Base-by-base conservation (phyloP, 108 stramenopile species). In the Cyclotella baltica region DNA sequence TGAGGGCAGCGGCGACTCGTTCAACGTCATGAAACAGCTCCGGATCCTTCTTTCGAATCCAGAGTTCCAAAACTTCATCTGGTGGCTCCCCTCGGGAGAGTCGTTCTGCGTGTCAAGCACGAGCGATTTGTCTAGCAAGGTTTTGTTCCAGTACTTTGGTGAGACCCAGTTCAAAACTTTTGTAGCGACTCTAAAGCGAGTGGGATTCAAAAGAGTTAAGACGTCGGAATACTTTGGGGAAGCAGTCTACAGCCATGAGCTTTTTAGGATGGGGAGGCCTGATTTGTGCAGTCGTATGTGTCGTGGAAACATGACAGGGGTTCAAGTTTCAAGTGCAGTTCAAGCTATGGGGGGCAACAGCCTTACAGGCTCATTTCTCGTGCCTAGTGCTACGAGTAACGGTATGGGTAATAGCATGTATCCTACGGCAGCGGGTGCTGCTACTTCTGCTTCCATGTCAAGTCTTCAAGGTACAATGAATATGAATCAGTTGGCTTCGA, bases 211-310 rank as follows among this genome's bases (percentile, higher is more conserved):
- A 56, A 1, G 55, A 56, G 55, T 56, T 2, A 56, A 56, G 22
- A 56, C 55, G 22, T 1, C n/a, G 5, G 55, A 56, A 11, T 10
- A 23, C 25, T 56, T 56, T 23, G 55, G 55, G 22, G 55, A 56
- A 25, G 55, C 55, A 25, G 55, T 56, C 11, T 56, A 56, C 55
- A 23, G 22, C 25, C 55, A 56, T 56, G 55, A 56, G 5, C 25
- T 56, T 27, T 56, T 56, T 5, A n/a, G 23, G 55, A 56, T 56
- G 11, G 55, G 55, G 23, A 56, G 55, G 23, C 55, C 55, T 3
- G 55, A 56, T 56, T 56, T 56, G 23, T 56, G 55, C 5, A 10
- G 55, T 5, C 55, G n/a, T 23, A 56, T 56, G 55, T n/a, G 55
- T 25, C 20, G 55, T 11, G 55, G 55, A 25, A 23, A 23, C 25